phyloP scores from a whole-genome alignment of 2,329 filamentous ascomycete genomes.

The Talaromyces sp. region DNA sequence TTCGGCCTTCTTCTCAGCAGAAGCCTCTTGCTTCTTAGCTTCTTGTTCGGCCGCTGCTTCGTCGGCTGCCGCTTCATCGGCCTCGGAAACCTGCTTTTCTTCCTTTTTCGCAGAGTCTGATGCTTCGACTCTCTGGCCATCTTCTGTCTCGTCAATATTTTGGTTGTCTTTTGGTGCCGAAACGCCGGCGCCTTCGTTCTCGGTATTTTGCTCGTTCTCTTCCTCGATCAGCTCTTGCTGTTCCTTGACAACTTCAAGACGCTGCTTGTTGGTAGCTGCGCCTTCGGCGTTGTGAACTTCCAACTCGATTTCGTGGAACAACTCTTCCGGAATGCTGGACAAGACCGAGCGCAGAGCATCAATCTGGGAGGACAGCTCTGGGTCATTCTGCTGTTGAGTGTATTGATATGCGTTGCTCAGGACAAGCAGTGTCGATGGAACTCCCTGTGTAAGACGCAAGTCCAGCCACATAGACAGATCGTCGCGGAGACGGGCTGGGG shows the following conservation, averaged over 20 bases:
- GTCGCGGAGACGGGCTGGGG: constrained; percentile 78
- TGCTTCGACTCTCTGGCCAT: constrained; percentile 48
- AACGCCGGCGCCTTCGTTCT: constrained; percentile 69
- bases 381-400: constrained; percentile 67
- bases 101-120: constrained; percentile 22
- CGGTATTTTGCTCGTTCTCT: constrained; percentile 86
- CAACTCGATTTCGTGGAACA: constrained; percentile 99
- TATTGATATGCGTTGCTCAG: constrained; percentile 98
- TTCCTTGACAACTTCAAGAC: constrained; percentile 95
- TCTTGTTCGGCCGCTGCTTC: constrained; percentile 29
- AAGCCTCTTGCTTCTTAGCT: neutral
- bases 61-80: constrained; percentile 38
- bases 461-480: constrained; percentile 94
- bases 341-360: constrained; percentile 89
- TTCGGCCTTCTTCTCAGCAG: constrained; percentile 2
- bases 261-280: constrained; percentile 97
- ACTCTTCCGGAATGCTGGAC: constrained; percentile 90
- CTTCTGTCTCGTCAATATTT: constrained; percentile 91
- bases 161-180: constrained; percentile 78
- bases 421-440: constrained; percentile 93
- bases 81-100: constrained; percentile 41
- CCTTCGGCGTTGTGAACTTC: constrained; percentile 97
- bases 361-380: constrained; percentile 81
- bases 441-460: constrained; percentile 83
- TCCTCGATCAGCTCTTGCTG: constrained; percentile 97